Percentiles rank a stretch among this genome's conserved stretches.
These are phyloP conservation scores for Epichloe hybrida DNA, from an alignment of 2,329 filamentous ascomycete species.

Conservation along the genomic window DNA sequence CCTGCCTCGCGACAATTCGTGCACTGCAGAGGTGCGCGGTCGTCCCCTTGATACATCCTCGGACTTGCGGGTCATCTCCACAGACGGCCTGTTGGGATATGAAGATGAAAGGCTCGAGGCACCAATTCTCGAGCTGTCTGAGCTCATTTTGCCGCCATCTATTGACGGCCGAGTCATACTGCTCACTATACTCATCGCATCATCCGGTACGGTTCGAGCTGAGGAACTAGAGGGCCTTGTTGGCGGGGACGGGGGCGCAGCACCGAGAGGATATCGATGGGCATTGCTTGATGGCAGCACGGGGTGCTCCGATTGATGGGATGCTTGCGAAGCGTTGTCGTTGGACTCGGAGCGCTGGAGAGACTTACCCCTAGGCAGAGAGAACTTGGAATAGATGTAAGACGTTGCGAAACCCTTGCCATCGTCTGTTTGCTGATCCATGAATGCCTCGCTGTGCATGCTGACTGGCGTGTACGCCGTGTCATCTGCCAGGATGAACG, in stretches of 20 bases:
- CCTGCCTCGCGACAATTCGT: constrained; percentile 27
- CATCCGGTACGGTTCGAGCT: constrained; percentile 24
- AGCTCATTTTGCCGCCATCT: constrained; percentile 37
- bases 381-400: constrained; percentile 78
- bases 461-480: constrained; percentile 56
- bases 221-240: constrained; percentile 46
- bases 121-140: constrained; percentile 26
- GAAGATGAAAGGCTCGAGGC: constrained; percentile 30
- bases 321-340: constrained; percentile 35
- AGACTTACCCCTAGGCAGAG: constrained; percentile 68
- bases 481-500: constrained; percentile 50
- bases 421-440: constrained; percentile 36
- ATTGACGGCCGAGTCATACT: constrained; percentile 30
- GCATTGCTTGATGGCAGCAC: constrained; percentile 25
- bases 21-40: constrained; percentile 21
- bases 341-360: constrained; percentile 55
- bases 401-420: constrained; percentile 45
- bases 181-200: constrained; percentile 17
- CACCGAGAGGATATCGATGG: constrained; percentile 28
- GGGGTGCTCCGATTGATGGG: constrained; percentile 53
- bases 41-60: constrained; percentile 37
- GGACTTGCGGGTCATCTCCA: constrained; percentile 29
- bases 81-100: constrained; percentile 31
- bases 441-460: constrained; percentile 57
- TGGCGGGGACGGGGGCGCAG: constrained; percentile 51